Evolutionary conservation across 148 eudicot genomes (phyloP).

Genomic region (Nepenthes gracilis): DNA sequence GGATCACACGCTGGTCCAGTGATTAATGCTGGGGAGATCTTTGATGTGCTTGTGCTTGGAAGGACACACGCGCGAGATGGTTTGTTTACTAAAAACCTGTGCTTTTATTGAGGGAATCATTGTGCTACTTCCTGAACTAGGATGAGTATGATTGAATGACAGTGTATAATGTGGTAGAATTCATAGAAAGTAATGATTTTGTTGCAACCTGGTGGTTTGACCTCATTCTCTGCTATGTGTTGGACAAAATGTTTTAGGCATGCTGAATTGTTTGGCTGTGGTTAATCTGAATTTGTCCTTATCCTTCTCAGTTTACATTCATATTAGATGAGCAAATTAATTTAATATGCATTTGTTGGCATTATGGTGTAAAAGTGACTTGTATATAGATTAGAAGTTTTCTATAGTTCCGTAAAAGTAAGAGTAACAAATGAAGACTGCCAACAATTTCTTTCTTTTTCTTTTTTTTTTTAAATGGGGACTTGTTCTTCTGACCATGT

Average conservation of each 20-base stretch:
- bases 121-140: not conserved
- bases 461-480: too few species aligned
- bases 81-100: conserved; percentile 13
- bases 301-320: too few species aligned
- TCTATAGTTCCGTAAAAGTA: too few species aligned
- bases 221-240: not conserved
- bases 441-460: too few species aligned
- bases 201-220: not conserved
- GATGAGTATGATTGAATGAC: not conserved
- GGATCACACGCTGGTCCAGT: conserved; percentile 62
- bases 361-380: too few species aligned
- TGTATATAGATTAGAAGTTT: too few species aligned
- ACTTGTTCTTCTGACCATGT: too few species aligned
- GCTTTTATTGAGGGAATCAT: not conserved
- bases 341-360: too few species aligned
- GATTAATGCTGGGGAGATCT: conserved; percentile 82
- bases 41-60: conserved; percentile 43
- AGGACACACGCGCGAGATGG: conserved; percentile 78
- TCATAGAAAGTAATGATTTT: not conserved
- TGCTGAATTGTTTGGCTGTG: not conserved
- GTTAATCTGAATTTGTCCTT: not conserved
- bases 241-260: too few species aligned
- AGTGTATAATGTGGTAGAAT: not conserved
- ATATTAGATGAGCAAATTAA: too few species aligned
- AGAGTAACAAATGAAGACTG: too few species aligned